Evolutionary conservation across 768 basidiomycete species (phyloP), one percentile per base, ranked within the genome.

Genomic region (Cyclocybe cylindracea): DNA sequence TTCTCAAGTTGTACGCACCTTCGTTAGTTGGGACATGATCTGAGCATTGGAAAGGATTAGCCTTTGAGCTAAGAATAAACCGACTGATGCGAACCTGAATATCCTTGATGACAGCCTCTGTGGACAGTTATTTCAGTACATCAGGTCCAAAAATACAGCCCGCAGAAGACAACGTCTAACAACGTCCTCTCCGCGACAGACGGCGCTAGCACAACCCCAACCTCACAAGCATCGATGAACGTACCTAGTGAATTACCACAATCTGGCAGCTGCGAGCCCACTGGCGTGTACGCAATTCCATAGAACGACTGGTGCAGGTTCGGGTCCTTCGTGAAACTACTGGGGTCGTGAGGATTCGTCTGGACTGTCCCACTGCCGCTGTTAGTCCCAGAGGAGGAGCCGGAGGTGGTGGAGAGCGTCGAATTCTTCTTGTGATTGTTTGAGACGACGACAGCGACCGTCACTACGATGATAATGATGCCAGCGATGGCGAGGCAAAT

Each of bases 211-310:
- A 7, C 50, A 14, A 34, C 47, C 47, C 29, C 36, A n/a, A 24
- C 34, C 24, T 33, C 10, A 8, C 14, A 42, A 40, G 9, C 14
- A 48, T 10, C 14, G 42, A 29, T 5, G 16, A 36, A 71, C 74
- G 36, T 36, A 77, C 76, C 58, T 24, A 81, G 63, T 6, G 65
- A 66, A 48, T 78, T 86, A 8, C 85, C 86, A 58, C 91, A 93
- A 33, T 79, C 63, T 0, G 91, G 91, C 18, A 85, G 66, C 58
- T 86, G 83, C n/a, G 86, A 83, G 37, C 84, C 84, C 14, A 73
- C 70, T 7, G 94, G 93, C 1, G 91, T 93, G 67, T 96, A 96
- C 0, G 94, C 94, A 18, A 96, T 63, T 4, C 89, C 94, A 65
- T 86, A 96, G 71, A 97, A 91, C 0, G 83, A 78, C 57, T 89